Conservation (phyloP, 345 rosid species). For the Erysimum cheiranthoides region DNA sequence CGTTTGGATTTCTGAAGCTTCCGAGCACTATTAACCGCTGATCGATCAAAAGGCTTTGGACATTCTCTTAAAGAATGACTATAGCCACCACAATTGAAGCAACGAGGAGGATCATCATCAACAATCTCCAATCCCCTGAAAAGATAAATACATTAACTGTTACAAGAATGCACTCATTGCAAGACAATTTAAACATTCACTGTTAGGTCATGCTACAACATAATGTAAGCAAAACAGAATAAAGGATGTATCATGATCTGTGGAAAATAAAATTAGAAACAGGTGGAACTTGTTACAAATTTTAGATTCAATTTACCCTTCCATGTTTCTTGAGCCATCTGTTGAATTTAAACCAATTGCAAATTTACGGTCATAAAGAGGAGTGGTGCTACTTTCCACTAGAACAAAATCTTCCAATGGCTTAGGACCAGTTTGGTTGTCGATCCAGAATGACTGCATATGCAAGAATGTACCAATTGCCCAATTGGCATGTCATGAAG, state of each 20-base stretch:
- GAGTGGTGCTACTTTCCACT: slow-evolving; percentile 62
- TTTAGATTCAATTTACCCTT: slow-evolving; percentile 55
- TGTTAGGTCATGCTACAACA: not conserved
- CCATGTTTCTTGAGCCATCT: slow-evolving; percentile 67
- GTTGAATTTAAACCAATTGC: slow-evolving; percentile 72
- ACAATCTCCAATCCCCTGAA: slow-evolving; percentile 76
- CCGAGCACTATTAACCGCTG: slow-evolving; percentile 84
- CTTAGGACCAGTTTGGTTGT: slow-evolving; percentile 60
- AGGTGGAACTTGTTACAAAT: slow-evolving; percentile 3
- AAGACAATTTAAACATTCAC: slow-evolving; percentile 19
- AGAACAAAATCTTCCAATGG: slow-evolving; percentile 47
- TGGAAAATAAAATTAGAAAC: not conserved
- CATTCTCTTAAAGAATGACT: slow-evolving; percentile 89
- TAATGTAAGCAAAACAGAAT: not conserved
- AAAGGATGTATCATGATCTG: slow-evolving; percentile 1
- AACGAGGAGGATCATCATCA: slow-evolving; percentile 77
- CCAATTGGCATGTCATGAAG: slow-evolving; percentile 13
- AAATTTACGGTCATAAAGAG: slow-evolving; percentile 91
- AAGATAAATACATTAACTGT: slow-evolving; percentile 36
- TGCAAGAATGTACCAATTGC: slow-evolving; percentile 42
- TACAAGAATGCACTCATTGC: slow-evolving; percentile 4
- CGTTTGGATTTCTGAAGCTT: slow-evolving; percentile 72
- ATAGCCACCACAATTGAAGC: slow-evolving; percentile 96
- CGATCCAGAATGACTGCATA: slow-evolving; percentile 92
- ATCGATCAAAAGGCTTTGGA: slow-evolving; percentile 82